A percentile compares a stretch with the other conserved stretches of the same genome.
These are phyloP conservation scores for Bruguiera parviflora DNA, from an alignment of 345 rosid genomes.

Conservation along the genomic window DNA sequence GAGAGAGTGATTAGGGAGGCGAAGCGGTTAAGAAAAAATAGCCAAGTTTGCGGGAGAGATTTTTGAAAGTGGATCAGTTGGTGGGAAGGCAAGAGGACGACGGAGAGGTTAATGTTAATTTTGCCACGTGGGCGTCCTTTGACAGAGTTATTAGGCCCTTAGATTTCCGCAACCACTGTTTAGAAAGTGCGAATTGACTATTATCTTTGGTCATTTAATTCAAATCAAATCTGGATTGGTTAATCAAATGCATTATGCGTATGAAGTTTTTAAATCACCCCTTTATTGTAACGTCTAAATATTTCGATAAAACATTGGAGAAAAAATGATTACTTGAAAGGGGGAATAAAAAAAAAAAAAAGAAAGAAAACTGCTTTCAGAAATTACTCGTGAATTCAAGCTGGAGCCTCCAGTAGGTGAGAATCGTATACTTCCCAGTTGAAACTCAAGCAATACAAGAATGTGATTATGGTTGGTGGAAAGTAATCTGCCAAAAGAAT, in stretches of 20 bases:
- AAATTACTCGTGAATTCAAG: conserved; percentile 13
- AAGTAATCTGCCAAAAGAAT: not conserved
- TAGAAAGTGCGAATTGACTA: too few relatives aligned
- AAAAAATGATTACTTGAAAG: not conserved
- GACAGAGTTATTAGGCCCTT: too few relatives aligned
- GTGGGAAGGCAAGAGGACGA: conserved; percentile 36
- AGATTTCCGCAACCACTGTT: too few relatives aligned
- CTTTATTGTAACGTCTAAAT: too few relatives aligned
- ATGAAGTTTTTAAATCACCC: too few relatives aligned
- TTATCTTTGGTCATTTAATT: too few relatives aligned
- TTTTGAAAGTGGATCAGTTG: conserved; percentile 68
- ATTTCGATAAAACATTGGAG: too few relatives aligned
- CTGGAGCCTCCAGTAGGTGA: conserved; percentile 1
- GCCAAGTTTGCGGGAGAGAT: conserved; percentile 52
- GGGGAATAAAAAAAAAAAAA: not conserved
- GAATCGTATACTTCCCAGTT: conserved; percentile 1
- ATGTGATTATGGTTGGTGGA: conserved; percentile 1
- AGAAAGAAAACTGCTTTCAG: not conserved
- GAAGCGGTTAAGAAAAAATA: conserved; percentile 63
- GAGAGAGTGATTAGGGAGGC: conserved; percentile 14
- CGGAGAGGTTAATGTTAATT: conserved; percentile 21
- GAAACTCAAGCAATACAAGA: not conserved
- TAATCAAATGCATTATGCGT: too few relatives aligned
- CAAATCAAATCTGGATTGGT: too few relatives aligned
- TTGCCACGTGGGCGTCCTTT: conserved; percentile 5